Evolutionary conservation across 805 yeast genomes (phyloP).

Genomic region (Ogataea polymorpha): DNA sequence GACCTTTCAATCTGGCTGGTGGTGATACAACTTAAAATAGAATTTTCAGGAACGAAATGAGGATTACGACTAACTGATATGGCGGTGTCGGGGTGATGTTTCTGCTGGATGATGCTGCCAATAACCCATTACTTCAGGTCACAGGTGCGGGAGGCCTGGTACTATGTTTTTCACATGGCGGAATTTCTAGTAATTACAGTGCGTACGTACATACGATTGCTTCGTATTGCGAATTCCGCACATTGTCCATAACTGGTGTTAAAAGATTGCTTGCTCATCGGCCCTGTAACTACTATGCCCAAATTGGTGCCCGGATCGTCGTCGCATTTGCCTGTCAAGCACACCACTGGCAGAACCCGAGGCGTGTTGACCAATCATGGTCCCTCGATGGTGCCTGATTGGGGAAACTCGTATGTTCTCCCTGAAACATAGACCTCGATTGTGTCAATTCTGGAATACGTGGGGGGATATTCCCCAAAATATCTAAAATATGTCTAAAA

Average conservation of each 20-base stretch:
- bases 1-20: constrained; percentile 17
- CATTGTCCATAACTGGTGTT: no score
- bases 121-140: no score
- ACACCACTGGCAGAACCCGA: neutral
- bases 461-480: neutral
- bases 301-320: neutral
- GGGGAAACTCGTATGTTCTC: neutral
- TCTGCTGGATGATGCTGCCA: no score
- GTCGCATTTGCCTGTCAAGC: neutral
- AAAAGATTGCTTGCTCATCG: no score
- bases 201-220: no score
- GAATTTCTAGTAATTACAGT: no score
- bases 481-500: neutral
- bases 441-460: neutral
- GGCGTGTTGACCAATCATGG: neutral
- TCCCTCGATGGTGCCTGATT: neutral
- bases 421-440: neutral
- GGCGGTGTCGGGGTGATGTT: neutral
- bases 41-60: no score
- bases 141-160: no score
- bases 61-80: no score
- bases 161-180: no score
- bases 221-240: no score
- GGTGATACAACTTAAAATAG: neutral
- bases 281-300: neutral